A percentile compares a stretch with the other conserved stretches of the same genome.
These are phyloP conservation scores for Colletotrichum caudatum DNA, from an alignment of 2,329 filamentous ascomycete genomes.

Conservation along the genomic window DNA sequence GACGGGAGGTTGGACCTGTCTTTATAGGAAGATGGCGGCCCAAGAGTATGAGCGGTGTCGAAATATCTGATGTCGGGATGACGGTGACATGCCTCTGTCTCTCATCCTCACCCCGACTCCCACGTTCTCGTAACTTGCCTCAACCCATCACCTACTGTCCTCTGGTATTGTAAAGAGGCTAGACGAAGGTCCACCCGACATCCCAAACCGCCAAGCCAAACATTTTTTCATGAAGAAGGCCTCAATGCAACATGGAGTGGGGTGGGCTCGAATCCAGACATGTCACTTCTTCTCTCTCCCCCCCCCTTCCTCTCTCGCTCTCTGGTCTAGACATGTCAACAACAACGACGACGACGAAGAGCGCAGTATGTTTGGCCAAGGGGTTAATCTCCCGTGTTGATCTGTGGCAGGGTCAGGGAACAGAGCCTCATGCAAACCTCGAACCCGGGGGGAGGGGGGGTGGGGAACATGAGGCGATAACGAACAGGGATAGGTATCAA, in stretches of 20 bases:
- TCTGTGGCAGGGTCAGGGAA: conserved; percentile 18
- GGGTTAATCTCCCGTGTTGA: background rate
- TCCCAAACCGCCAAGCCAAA: conserved; percentile 39
- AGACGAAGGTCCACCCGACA: conserved; percentile 16
- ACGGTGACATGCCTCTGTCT: conserved; percentile 15
- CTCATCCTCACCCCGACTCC: background rate
- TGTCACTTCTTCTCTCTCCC: background rate
- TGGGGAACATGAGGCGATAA: conserved; percentile 9
- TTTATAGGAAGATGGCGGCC: conserved; percentile 26
- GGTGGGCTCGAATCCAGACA: background rate
- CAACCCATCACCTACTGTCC: background rate
- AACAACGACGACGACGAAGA: background rate
- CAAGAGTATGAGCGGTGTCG: background rate
- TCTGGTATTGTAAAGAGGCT: conserved; percentile 4
- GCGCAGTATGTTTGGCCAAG: background rate
- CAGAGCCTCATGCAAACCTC: conserved; percentile 38
- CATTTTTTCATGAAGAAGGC: conserved; percentile 16
- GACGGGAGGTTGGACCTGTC: conserved; percentile 16
- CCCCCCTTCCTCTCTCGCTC: too few relatives aligned
- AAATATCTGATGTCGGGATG: conserved; percentile 35
- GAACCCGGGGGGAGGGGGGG: conserved; percentile 5
- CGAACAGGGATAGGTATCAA: conserved; percentile 15
- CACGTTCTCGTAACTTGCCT: background rate
- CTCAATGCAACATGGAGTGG: conserved; percentile 19
- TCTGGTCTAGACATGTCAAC: background rate